Base-by-base conservation (phyloP, 108 stramenopile genomes). In the Cyclotella atomus region DNA sequence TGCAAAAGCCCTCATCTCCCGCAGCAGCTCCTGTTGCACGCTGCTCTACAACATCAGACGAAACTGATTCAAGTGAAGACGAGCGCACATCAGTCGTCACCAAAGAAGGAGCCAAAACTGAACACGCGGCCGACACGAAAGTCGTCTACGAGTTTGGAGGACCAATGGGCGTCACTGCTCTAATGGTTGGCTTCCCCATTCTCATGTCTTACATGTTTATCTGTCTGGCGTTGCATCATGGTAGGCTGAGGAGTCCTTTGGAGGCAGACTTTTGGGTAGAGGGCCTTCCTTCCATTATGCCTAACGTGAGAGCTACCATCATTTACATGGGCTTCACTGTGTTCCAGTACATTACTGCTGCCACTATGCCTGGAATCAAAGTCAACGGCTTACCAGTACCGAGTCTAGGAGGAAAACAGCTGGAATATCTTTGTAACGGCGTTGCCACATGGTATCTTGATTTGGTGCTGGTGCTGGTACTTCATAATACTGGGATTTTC, bases 361-460 rank as follows among this genome's bases (percentile, higher is more conserved):
- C 73, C 44, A 71, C 83, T 20, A 46, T 80, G 47, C 73, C 78
- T 21, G 73, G 78, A 36, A 66, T 84, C 32, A 81, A 70, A 45
- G 74, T 81, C 19, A 27, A 72, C 56, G 83, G 83, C 28, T 59
- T 79, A 38, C 78, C 83, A 14, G 78, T 83, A 35, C 78, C 78
- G 12, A 79, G 78, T 44, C 65, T 80, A 46, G 75, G 65, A 43
- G 70, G 77, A 19, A 79, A 64, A 43, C 71, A 79, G 63, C 70
- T 77, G 50, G 73, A 70, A 33, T 82, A 81, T 68, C 44, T 68
- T 0, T 85, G 84, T 62, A 85, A 85, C 52, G 84, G 77, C 1
- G 44, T 82, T 15, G 76, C 73, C 0, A 71, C 71, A 14, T 85
- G 84, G 84, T 82, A 82, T 75, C 47, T 70, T 14, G 70, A 73